Conservation (phyloP, 192 early-diverging fungal species). For the Umbelopsis isabellina region DNA sequence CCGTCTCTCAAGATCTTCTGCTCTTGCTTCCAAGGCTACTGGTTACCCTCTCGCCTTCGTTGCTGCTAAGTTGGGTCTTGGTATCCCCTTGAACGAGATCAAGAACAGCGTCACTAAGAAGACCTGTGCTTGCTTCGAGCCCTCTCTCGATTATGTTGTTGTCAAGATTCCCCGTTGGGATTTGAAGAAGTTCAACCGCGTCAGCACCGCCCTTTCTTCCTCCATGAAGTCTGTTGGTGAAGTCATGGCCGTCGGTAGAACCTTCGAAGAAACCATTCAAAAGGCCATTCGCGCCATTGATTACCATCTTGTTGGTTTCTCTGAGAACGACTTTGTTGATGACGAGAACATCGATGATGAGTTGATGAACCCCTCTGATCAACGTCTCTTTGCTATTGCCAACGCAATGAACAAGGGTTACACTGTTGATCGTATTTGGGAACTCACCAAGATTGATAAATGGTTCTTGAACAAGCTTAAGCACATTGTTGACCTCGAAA, state of each 20-base stretch:
- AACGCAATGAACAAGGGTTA: constrained; percentile 94
- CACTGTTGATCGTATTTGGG: constrained; percentile 88
- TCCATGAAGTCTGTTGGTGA: constrained; percentile 98
- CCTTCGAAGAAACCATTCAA: constrained; percentile 97
- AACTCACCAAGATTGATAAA: constrained; percentile 91
- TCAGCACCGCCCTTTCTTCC: constrained; percentile 85
- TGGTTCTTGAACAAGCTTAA: constrained; percentile 98
- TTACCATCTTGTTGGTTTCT: constrained; percentile 83
- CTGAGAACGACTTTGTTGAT: constrained; percentile 66
- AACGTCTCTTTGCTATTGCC: constrained; percentile 95
- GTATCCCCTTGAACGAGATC: constrained; percentile 90
- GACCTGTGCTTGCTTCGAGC: constrained; percentile 98
- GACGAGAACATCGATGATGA: constrained; percentile 83
- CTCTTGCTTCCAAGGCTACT: constrained; percentile 96
- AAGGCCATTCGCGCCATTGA: constrained; percentile 95
- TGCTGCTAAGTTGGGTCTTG: constrained; percentile 95
- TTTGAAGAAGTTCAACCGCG: constrained; percentile 94
- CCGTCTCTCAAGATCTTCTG: constrained; percentile 88
- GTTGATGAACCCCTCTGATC: constrained; percentile 87
- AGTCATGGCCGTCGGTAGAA: constrained; percentile 97
- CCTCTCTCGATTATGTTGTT: constrained; percentile 90
- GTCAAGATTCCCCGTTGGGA: constrained; percentile 92
- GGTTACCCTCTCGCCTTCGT: constrained; percentile 99
- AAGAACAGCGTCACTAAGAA: constrained; percentile 94
- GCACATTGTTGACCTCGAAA: constrained; percentile 84